Conservation (phyloP, 768 basidiomycete genomes). For the Kwoniella sp. region DNA sequence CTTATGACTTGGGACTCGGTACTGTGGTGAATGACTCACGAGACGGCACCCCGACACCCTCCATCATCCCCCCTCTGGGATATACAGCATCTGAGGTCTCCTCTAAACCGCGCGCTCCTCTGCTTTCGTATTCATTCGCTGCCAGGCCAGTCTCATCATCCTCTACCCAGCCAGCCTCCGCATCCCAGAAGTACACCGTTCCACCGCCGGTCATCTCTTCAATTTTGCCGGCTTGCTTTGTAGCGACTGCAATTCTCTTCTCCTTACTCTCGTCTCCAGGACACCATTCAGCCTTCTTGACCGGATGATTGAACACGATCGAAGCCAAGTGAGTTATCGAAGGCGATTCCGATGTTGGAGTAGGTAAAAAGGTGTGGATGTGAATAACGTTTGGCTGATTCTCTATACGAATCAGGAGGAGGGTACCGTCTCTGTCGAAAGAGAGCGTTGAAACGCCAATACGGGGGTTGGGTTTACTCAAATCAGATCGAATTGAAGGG, state of each 20-base stretch:
- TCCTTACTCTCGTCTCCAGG: constrained; percentile 58
- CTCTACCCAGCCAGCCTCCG: constrained; percentile 47
- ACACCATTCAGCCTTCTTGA: constrained; percentile 76
- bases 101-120: too few species aligned
- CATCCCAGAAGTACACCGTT: constrained; percentile 51
- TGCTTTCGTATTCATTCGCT: constrained; percentile 47
- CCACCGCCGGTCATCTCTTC: not conserved
- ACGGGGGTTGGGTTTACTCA: constrained; percentile 64
- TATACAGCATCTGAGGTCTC: not conserved
- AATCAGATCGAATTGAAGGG: constrained; percentile 59
- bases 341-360: constrained; percentile 58
- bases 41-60: constrained; percentile 86
- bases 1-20: too few species aligned
- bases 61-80: constrained; percentile 64
- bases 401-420: constrained; percentile 65
- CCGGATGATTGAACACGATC: constrained; percentile 66
- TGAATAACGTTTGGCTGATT: constrained; percentile 63
- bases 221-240: constrained; percentile 3
- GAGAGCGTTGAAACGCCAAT: constrained; percentile 70
- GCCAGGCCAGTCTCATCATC: constrained; percentile 58
- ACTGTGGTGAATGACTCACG: constrained; percentile 66
- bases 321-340: constrained; percentile 30
- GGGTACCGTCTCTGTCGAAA: constrained; percentile 76
- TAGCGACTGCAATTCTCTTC: constrained; percentile 21
- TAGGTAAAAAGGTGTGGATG: constrained; percentile 71